Percentiles rank a stretch among this genome's conserved stretches.
Evolutionary conservation across 2,329 filamentous ascomycete genomes (phyloP).

Genomic region (Trichothecium sympodiale): DNA sequence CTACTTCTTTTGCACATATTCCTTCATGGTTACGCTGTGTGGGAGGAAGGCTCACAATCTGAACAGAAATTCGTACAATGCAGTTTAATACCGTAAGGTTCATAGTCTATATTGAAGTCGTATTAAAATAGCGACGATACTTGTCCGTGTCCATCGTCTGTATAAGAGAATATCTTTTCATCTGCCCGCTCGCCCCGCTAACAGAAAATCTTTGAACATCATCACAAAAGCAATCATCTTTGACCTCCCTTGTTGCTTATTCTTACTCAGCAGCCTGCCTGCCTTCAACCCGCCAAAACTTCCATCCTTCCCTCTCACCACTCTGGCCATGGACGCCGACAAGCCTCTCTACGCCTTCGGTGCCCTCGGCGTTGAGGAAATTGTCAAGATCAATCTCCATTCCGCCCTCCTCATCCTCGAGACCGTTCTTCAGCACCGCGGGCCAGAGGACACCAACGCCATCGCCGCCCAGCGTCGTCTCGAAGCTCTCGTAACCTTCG

Average conservation of each 20-base stretch:
- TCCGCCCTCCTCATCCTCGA: slow-evolving; percentile 69
- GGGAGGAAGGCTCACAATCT: too few relatives aligned
- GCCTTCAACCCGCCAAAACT: slow-evolving; percentile 66
- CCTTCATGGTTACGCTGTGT: too few relatives aligned
- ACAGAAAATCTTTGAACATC: too few relatives aligned
- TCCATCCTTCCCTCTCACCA: slow-evolving; percentile 70
- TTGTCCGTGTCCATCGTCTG: background rate
- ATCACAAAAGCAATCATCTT: too few relatives aligned
- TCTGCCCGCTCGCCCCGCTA: too few relatives aligned
- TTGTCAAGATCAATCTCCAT: slow-evolving; percentile 86
- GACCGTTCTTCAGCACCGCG: slow-evolving; percentile 76
- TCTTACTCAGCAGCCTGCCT: slow-evolving; percentile 8
- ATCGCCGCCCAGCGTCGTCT: slow-evolving; percentile 83
- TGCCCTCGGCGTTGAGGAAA: slow-evolving; percentile 72
- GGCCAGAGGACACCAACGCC: slow-evolving; percentile 93
- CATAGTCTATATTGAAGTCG: too few relatives aligned
- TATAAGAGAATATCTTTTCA: background rate
- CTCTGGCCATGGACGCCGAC: slow-evolving; percentile 66
- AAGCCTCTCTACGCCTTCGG: slow-evolving; percentile 74
- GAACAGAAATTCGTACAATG: too few relatives aligned
- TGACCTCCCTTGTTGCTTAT: too few relatives aligned
- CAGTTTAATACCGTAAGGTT: too few relatives aligned
- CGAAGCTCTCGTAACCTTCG: slow-evolving; percentile 74
- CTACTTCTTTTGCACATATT: too few relatives aligned
- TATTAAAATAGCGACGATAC: too few relatives aligned